Base-by-base conservation (phyloP, 1,284 basidiomycete species). In the Boletus semigastroideus region DNA sequence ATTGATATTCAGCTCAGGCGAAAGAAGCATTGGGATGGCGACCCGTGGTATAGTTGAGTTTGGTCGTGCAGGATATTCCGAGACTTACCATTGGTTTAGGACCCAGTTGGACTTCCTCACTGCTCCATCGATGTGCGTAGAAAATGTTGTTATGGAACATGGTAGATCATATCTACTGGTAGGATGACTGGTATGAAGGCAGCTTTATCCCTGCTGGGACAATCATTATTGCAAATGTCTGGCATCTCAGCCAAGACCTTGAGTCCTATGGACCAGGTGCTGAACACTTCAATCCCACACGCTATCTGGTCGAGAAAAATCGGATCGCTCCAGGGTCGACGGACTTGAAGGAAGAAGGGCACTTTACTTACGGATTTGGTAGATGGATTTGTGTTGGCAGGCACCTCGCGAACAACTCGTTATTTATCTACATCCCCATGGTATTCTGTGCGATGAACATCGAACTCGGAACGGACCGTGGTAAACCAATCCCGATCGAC, bases 141-240 rank as follows among this genome's bases (percentile, higher is more conserved):
- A 4, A 45, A 10, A 2, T 16, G 1, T 2, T 17, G 0, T 4
- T 0, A 25, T 8, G 20, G 27, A 17, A 28, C 5, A n/a, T 28
- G 6, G 4, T 31, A 44, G 20, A 55, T 22, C 16, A n/a, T 11
- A 19, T 5, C 2, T 10, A 22, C 12, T 20, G 1, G 5, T 9
- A 55, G 53, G 43, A 56, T n/a, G 57, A 56, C 17, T 55, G 49
- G 49, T 56, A 61, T 37, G 48, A 56, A 31, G 50, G 48, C 3
- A 41, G 53, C 41, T 61, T 59, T 33, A 60, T 60, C 27, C 59
- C 59, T 0, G 60, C 54, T 7, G 57, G 59, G 17, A 56, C 57
- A 9, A 49, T 46, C 37, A 34, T 50, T 38, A 39, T 58, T 20
- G 34, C 59, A 25, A 59, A 59, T 11, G 33, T 59, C 39, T 61